Evolutionary conservation across 2,329 filamentous ascomycete species (phyloP), one percentile per base, ranked within the genome.

Genomic region (Fusarium protoensiforme): DNA sequence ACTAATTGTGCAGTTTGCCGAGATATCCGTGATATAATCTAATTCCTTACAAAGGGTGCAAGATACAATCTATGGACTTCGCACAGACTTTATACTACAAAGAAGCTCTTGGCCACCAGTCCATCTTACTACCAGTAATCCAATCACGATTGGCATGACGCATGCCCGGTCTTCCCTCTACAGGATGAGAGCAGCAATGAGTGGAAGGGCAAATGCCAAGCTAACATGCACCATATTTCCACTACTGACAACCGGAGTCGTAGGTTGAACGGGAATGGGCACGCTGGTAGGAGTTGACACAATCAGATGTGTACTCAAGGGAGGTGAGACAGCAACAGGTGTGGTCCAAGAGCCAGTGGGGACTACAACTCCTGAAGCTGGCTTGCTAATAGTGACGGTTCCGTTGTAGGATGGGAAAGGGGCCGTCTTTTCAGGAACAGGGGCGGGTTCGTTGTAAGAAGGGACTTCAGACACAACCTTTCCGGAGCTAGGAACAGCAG

Each of bases 371-470:
- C 65, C 69, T 7, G 72, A 69, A 36, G 64, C 57, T 3, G 57
- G 54, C 35, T 27, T 61, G 20, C 20, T 53, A 18, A 33, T 68
- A 2, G 72, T 36, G 33, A 75, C 33, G 10, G 72, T 75, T 43
- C 72, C 69, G 53, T 74, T 74, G 41, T 41, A 61, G 7, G 61
- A 54, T 18, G 72, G 72, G 66, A 65, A 75, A 20, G 69, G 69
- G 8, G n/a, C 41, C 5, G 62, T 51, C 46, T 72, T 24, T 11
- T 36, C 63, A 7, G 72, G 51, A 65, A 57, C 62, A 13, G 58
- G 46, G 0, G 39, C 16, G 7, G 70, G 69, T 62, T 73, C 65
- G 29, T 57, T 35, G 16, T 39, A 43, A 9, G 65, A 70, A 1
- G 69, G 69, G 64, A 62, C 69, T 57, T 61, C 60, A 1, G 69